Conservation (phyloP, 2,329 filamentous ascomycete genomes). For the Rutstroemia sp. region DNA sequence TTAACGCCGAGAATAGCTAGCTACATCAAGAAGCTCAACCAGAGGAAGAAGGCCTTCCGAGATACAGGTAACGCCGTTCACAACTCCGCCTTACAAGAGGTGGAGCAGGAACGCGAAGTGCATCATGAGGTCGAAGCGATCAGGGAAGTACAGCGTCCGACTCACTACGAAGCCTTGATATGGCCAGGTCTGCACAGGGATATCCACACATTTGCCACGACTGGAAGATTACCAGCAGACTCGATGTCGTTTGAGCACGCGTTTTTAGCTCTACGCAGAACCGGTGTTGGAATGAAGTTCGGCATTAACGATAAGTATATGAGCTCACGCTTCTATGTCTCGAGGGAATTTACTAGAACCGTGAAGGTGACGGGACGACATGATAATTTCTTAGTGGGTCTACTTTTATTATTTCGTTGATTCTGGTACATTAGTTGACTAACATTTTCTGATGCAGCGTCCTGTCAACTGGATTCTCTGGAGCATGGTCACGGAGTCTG, state of each 20-base stretch:
- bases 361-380: conserved; percentile 30
- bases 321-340: conserved; percentile 32
- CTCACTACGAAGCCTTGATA: conserved; percentile 30
- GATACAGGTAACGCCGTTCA: conserved; percentile 38
- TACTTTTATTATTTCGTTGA: too few relatives aligned
- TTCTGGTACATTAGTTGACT: not conserved
- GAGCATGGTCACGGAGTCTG: conserved; percentile 38
- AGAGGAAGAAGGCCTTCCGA: conserved; percentile 31
- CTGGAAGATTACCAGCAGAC: conserved; percentile 36
- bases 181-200: conserved; percentile 42
- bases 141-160: conserved; percentile 32
- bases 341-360: conserved; percentile 41
- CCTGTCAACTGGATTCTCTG: conserved; percentile 57
- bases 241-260: conserved; percentile 33
- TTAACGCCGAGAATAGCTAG: conserved; percentile 22
- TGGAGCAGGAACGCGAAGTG: conserved; percentile 39
- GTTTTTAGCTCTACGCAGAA: conserved; percentile 35
- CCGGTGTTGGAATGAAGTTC: conserved; percentile 32
- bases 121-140: conserved; percentile 34
- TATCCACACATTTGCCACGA: conserved; percentile 38
- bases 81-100: conserved; percentile 50
- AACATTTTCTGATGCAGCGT: conserved; percentile 25
- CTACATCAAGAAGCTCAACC: conserved; percentile 30
- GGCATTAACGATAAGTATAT: conserved; percentile 21
- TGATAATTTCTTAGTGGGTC: conserved; percentile 34